Evolutionary conservation across 225 moss, liverwort and hornwort species (phyloP).

Genomic region (Physcomitrellopsis africana): DNA sequence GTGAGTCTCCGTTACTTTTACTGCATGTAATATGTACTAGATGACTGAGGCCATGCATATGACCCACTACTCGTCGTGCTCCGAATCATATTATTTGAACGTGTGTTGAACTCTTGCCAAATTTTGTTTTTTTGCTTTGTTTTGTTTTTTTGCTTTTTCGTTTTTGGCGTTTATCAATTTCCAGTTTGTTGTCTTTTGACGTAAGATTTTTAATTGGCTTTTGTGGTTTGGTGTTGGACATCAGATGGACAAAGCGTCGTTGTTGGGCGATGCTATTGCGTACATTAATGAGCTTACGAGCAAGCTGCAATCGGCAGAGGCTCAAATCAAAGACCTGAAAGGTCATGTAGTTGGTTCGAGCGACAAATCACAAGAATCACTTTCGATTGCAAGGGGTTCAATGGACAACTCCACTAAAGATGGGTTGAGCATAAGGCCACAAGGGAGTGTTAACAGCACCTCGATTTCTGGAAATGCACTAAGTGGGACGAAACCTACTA

Average conservation of each 20-base stretch:
- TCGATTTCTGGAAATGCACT: slow-evolving; percentile 36
- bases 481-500: slow-evolving; percentile 43
- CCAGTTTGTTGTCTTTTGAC: background rate
- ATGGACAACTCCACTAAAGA: slow-evolving; percentile 34
- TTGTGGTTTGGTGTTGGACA: slow-evolving; percentile 4
- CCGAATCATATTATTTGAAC: background rate
- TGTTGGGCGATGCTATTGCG: slow-evolving; percentile 87
- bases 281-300: slow-evolving; percentile 84
- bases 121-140: too few species aligned
- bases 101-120: background rate
- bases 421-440: slow-evolving; percentile 44
- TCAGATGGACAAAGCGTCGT: slow-evolving; percentile 91
- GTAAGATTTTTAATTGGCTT: background rate
- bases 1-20: slow-evolving; percentile 36
- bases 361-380: slow-evolving; percentile 56
- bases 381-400: slow-evolving; percentile 35
- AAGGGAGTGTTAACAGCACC: slow-evolving; percentile 51
- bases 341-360: slow-evolving; percentile 34
- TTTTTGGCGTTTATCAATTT: background rate
- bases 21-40: background rate
- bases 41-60: background rate
- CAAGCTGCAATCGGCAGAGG: slow-evolving; percentile 69
- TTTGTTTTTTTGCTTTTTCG: background rate
- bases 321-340: slow-evolving; percentile 65
- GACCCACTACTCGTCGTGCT: background rate